Evolutionary conservation across 2,329 filamentous ascomycete species (phyloP).

Genomic region (Monosporascus sp.): DNA sequence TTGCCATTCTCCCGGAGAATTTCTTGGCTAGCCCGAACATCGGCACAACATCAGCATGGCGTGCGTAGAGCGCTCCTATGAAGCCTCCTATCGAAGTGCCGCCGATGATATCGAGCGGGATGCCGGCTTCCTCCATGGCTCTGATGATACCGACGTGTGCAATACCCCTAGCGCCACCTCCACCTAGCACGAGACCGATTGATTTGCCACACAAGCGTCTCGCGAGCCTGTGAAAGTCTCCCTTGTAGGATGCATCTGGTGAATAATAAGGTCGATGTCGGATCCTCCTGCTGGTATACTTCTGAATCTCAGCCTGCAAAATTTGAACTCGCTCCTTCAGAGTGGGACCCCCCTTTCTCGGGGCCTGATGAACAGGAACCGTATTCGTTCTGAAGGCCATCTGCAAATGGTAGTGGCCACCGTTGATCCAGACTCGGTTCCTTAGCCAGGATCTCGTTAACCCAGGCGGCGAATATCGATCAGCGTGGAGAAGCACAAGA

Average conservation of each 20-base stretch:
- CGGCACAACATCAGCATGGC: constrained; percentile 92
- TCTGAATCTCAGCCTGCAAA: constrained; percentile 93
- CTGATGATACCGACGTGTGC: constrained; percentile 91
- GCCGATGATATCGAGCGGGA: constrained; percentile 91
- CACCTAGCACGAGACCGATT: constrained; percentile 88
- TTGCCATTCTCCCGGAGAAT: constrained; percentile 97
- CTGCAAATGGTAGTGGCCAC: constrained; percentile 94
- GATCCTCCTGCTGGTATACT: constrained; percentile 93
- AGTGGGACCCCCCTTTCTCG: constrained; percentile 75
- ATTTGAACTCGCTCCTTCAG: constrained; percentile 92
- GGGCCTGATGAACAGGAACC: constrained; percentile 70
- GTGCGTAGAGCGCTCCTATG: constrained; percentile 89
- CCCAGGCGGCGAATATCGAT: constrained; percentile 80
- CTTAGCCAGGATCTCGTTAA: constrained; percentile 84
- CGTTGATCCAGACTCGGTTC: constrained; percentile 96
- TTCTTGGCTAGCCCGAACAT: constrained; percentile 98
- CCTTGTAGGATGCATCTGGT: constrained; percentile 87
- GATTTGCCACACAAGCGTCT: constrained; percentile 89
- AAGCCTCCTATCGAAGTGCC: constrained; percentile 96
- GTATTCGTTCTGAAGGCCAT: constrained; percentile 80
- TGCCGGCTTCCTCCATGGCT: constrained; percentile 91
- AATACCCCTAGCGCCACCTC: constrained; percentile 87
- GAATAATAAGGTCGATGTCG: constrained; percentile 85
- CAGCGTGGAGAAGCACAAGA: constrained; percentile 81
- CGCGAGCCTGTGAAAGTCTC: constrained; percentile 91